Evolutionary conservation across 1,284 basidiomycete species (phyloP).

Genomic region (Peniophora sp.): DNA sequence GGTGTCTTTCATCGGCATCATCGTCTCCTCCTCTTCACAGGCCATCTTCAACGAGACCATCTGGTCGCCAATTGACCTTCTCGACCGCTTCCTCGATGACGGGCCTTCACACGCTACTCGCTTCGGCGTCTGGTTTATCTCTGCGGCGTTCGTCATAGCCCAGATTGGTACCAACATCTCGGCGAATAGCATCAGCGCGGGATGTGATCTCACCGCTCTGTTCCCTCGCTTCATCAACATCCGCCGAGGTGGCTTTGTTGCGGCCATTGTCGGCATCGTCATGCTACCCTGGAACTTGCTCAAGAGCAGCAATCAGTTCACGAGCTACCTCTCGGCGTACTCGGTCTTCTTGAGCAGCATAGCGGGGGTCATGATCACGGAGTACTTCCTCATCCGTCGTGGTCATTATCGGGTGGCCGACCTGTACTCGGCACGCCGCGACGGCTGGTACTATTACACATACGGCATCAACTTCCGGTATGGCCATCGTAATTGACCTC

Average conservation of each 20-base stretch:
- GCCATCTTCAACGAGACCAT: constrained; percentile 72
- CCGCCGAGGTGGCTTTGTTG: constrained; percentile 75
- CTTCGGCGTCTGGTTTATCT: constrained; percentile 74
- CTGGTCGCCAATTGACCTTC: constrained; percentile 75
- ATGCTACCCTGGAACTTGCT: constrained; percentile 81
- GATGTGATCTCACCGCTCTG: constrained; percentile 79
- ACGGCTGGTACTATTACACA: constrained; percentile 74
- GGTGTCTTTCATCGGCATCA: constrained; percentile 79
- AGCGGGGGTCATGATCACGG: constrained; percentile 76
- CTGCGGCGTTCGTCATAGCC: constrained; percentile 67
- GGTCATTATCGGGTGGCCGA: constrained; percentile 69
- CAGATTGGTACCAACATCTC: constrained; percentile 66
- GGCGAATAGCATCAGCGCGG: constrained; percentile 80
- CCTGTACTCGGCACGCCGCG: constrained; percentile 51
- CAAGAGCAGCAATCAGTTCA: constrained; percentile 70
- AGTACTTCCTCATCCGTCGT: constrained; percentile 74
- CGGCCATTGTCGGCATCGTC: constrained; percentile 65
- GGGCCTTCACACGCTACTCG: constrained; percentile 56
- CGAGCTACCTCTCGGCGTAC: constrained; percentile 79
- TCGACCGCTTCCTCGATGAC: constrained; percentile 61
- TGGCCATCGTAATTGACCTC: constrained; percentile 8
- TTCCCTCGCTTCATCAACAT: constrained; percentile 82
- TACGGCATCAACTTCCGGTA: constrained; percentile 68
- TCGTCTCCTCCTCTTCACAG: constrained; percentile 74
- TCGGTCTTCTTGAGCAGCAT: constrained; percentile 79